Base-by-base conservation (phyloP, 1,284 basidiomycete species). In the Taiwanofungus camphoratus region DNA sequence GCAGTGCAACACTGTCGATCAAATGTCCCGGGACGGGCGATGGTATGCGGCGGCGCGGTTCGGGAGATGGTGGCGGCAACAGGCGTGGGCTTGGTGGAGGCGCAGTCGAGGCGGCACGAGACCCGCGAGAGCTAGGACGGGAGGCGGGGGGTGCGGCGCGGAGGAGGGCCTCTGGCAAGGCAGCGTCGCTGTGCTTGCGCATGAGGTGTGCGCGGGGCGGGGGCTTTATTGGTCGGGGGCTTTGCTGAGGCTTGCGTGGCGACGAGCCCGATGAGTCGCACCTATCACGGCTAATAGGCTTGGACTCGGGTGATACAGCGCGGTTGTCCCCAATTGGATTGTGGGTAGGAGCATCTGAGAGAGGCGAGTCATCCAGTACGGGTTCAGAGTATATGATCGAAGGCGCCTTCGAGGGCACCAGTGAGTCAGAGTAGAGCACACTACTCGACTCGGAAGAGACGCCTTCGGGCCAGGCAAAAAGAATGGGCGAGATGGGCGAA, bases 181-280 rank as follows among this genome's bases (percentile, higher is more conserved):
- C 57, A 39, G 58, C 58, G 46, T 70, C 67, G 30, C 68, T 69
- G 4, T 70, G 55, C 50, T 66, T 59, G 12, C 66, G 66, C 3
- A 60, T 60, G 34, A 72, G 60, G 50, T 70, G 72, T 12, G 65
- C 65, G 36, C 65, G 54, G 34, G 67, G 63, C 21, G 59, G 54
- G 21, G 63, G 61, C 36, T 63, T 57, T 13, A 61, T 30, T 38
- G 56, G 58, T 47, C 59, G 56, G 3, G 44, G 54, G 32, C 49
- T 52, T 38, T 43, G 48, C 40, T 55, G 51, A 11, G 50, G 37
- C 21, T 42, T 31, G 34, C 51, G 46, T 24, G 49, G 45, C 2
- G 45, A 52, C 23, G 50, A 51, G 33, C 45, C 44, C 22, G 44
- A 47, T 6, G 56, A 58, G 30, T 45, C 48, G 29, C 46, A 37